These are phyloP conservation scores for Leccinum uliginosum DNA, from an alignment of 768 basidiomycete species.

Conservation along the genomic window DNA sequence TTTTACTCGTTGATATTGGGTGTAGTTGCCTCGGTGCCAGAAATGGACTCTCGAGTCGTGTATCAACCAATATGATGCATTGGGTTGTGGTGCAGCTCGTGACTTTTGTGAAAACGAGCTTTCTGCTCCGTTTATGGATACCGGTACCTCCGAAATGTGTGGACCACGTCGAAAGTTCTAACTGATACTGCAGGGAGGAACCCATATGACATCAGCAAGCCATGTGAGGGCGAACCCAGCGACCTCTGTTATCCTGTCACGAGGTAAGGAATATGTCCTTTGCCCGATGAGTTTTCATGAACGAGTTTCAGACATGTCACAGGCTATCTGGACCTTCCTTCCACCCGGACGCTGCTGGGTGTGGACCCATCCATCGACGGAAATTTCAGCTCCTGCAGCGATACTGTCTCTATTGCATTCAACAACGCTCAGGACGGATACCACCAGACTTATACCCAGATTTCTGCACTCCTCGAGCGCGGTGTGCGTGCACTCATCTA, in stretches of 20 bases:
- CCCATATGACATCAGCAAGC: slow-evolving; percentile 66
- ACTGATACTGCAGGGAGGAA: slow-evolving; percentile 38
- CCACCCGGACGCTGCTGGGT: slow-evolving; percentile 53
- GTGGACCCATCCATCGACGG: slow-evolving; percentile 46
- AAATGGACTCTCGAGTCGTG: slow-evolving; percentile 54
- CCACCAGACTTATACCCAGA: slow-evolving; percentile 31
- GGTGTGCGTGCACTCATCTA: slow-evolving; percentile 71
- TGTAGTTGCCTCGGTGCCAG: slow-evolving; percentile 69
- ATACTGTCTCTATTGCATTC: slow-evolving; percentile 49
- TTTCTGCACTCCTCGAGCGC: slow-evolving; percentile 62
- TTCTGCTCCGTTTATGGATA: slow-evolving; percentile 20
- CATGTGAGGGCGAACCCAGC: slow-evolving; percentile 48
- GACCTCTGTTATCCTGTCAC: slow-evolving; percentile 60
- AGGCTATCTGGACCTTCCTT: slow-evolving; percentile 57
- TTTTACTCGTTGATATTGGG: neutral
- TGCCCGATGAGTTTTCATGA: neutral
- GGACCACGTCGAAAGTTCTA: neutral
- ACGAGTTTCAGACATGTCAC: slow-evolving; percentile 43
- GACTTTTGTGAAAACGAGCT: slow-evolving; percentile 58
- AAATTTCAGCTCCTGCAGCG: slow-evolving; percentile 40
- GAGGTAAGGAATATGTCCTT: slow-evolving; percentile 23
- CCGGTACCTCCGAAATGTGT: slow-evolving; percentile 27
- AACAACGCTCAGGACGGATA: slow-evolving; percentile 36
- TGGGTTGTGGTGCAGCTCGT: slow-evolving; percentile 65
- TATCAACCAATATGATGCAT: slow-evolving; percentile 60